phyloP scores from a whole-genome alignment of 768 basidiomycete genomes.

The Tulasnella sp. region DNA sequence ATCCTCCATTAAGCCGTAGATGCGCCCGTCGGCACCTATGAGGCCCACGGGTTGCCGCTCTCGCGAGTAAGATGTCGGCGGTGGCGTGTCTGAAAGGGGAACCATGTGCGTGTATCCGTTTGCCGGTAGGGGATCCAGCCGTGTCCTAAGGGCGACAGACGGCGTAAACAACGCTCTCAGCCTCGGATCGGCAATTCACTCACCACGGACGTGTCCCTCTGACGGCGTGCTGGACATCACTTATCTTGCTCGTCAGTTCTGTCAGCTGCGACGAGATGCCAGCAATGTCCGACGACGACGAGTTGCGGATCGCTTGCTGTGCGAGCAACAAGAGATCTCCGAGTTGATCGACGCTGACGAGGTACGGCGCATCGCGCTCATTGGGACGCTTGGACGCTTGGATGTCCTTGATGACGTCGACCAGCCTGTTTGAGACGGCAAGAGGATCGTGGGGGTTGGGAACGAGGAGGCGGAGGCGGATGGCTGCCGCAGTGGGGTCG shows the following conservation, averaged over 20 bases:
- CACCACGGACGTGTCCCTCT: slow-evolving; percentile 8
- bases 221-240: slow-evolving; percentile 10
- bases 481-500: background rate
- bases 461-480: slow-evolving; percentile 14
- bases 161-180: slow-evolving; percentile 7
- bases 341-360: slow-evolving; percentile 7
- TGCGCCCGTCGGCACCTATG: slow-evolving; percentile 10
- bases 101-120: slow-evolving; percentile 2
- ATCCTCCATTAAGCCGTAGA: slow-evolving; percentile 16
- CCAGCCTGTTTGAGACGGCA: slow-evolving; percentile 5
- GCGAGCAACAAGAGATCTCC: slow-evolving; percentile 5
- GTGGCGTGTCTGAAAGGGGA: slow-evolving; percentile 3
- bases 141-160: slow-evolving; percentile 4
- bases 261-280: slow-evolving; percentile 8
- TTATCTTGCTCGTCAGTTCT: slow-evolving; percentile 9
- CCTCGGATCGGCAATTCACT: too few species aligned
- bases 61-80: background rate
- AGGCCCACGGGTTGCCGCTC: slow-evolving; percentile 4
- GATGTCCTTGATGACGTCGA: slow-evolving; percentile 12
- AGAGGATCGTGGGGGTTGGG: slow-evolving; percentile 9
- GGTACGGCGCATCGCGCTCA: slow-evolving; percentile 6
- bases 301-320: slow-evolving; percentile 8
- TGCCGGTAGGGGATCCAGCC: slow-evolving; percentile 7
- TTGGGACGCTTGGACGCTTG: background rate
- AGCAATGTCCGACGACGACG: slow-evolving; percentile 7